These are phyloP conservation scores for Phyllosticta paracitricarpa DNA, from an alignment of 2,329 filamentous ascomycete species.

Conservation along the genomic window DNA sequence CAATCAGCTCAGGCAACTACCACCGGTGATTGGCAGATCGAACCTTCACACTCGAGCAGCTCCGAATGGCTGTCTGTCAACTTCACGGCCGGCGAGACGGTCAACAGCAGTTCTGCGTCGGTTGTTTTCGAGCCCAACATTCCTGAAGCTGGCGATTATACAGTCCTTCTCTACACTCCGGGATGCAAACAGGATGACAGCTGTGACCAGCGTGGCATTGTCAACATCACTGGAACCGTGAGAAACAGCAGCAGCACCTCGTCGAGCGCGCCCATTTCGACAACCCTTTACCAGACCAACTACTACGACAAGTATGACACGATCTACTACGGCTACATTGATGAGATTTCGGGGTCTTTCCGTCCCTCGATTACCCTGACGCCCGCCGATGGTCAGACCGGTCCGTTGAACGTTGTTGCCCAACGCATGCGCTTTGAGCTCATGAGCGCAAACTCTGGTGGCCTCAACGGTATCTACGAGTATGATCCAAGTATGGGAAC, in stretches of 20 bases:
- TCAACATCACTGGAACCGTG: constrained; percentile 71
- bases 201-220: constrained; percentile 65
- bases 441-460: constrained; percentile 62
- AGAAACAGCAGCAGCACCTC: constrained; percentile 34
- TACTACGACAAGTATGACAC: constrained; percentile 94
- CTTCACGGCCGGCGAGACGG: constrained; percentile 34
- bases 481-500: constrained; percentile 59
- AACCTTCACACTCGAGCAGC: constrained; percentile 56
- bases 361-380: constrained; percentile 70
- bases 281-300: constrained; percentile 77
- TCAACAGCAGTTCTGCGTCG: constrained; percentile 38
- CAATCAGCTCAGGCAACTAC: constrained; percentile 54
- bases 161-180: constrained; percentile 83
- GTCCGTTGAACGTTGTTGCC: constrained; percentile 70
- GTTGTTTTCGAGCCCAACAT: constrained; percentile 80
- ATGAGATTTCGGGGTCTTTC: constrained; percentile 63
- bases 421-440: constrained; percentile 73
- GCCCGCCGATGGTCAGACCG: constrained; percentile 53
- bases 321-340: constrained; percentile 77
- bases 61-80: constrained; percentile 68
- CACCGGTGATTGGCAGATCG: constrained; percentile 65
- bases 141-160: constrained; percentile 81
- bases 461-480: constrained; percentile 83
- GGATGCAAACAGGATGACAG: constrained; percentile 74
- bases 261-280: constrained; percentile 38